These are phyloP conservation scores for Annona cherimola DNA, from an alignment of 164 flowering plant species.

Conservation along the genomic window DNA sequence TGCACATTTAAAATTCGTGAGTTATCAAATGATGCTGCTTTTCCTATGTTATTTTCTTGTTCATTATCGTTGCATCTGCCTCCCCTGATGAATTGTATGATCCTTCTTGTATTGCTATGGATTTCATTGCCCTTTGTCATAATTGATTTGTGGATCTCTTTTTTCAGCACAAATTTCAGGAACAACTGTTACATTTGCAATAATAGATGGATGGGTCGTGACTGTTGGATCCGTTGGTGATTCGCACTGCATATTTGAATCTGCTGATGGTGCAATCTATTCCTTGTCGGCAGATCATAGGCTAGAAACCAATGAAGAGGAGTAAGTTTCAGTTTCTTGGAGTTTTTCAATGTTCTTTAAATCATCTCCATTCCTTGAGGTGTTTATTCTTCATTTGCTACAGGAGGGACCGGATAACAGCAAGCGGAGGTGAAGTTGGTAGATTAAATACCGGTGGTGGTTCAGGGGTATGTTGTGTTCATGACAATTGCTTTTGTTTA, in stretches of 20 bases:
- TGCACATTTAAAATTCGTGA: neutral
- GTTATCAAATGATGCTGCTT: neutral
- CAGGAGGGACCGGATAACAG: conserved; percentile 82
- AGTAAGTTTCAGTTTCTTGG: conserved; percentile 45
- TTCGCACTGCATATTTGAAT: conserved; percentile 87
- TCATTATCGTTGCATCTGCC: neutral
- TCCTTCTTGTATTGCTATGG: neutral
- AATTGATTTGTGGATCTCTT: neutral
- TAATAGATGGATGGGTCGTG: conserved; percentile 91
- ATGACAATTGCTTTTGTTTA: neutral
- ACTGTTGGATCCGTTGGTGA: conserved; percentile 99
- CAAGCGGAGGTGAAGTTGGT: conserved; percentile 98
- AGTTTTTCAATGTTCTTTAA: neutral
- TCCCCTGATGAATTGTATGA: too few species aligned
- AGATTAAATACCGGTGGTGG: conserved; percentile 91
- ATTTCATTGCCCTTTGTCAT: neutral
- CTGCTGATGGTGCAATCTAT: conserved; percentile 83
- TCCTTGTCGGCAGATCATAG: conserved; percentile 92
- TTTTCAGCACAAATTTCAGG: conserved; percentile 82
- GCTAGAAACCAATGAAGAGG: conserved; percentile 81
- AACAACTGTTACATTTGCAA: conserved; percentile 90
- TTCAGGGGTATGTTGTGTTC: conserved; percentile 56
- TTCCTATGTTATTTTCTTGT: neutral
- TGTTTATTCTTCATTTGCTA: conserved; percentile 10
- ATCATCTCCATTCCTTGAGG: neutral